Evolutionary conservation across 805 yeast genomes (phyloP).

Genomic region (Starmerella apis): DNA sequence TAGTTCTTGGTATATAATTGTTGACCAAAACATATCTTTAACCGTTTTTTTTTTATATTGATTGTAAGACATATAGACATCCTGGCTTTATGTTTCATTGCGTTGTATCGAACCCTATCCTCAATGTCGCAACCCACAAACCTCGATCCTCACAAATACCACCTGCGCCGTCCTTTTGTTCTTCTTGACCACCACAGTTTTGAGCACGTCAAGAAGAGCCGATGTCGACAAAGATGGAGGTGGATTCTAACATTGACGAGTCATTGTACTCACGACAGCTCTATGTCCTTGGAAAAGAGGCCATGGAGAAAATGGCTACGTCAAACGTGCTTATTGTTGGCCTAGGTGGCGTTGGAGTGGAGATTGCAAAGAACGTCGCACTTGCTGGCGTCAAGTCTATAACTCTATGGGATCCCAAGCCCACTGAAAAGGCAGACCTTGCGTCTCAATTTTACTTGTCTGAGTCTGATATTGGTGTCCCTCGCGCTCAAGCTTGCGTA

Average conservation of each 20-base stretch:
- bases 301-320: constrained; percentile 92
- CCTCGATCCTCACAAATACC: not conserved
- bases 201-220: not conserved
- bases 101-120: not conserved
- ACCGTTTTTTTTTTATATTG: too few relatives aligned
- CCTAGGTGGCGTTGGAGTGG: constrained; percentile 84
- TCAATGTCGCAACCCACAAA: not conserved
- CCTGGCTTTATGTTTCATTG: too few relatives aligned
- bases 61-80: too few relatives aligned
- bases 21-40: too few relatives aligned
- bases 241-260: constrained; percentile 56
- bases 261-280: constrained; percentile 91
- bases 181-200: not conserved
- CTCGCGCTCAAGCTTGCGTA: constrained; percentile 64
- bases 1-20: too few relatives aligned
- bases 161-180: not conserved
- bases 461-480: constrained; percentile 61
- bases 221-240: constrained; percentile 12
- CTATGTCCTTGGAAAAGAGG: constrained; percentile 91
- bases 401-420: constrained; percentile 70
- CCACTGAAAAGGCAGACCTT: constrained; percentile 57
- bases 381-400: constrained; percentile 94
- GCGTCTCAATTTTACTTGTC: constrained; percentile 81
- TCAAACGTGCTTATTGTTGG: constrained; percentile 91
- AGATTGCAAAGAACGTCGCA: constrained; percentile 92